Evolutionary conservation across 2,329 filamentous ascomycete genomes (phyloP).

Genomic region (Didymellaceae sp.): DNA sequence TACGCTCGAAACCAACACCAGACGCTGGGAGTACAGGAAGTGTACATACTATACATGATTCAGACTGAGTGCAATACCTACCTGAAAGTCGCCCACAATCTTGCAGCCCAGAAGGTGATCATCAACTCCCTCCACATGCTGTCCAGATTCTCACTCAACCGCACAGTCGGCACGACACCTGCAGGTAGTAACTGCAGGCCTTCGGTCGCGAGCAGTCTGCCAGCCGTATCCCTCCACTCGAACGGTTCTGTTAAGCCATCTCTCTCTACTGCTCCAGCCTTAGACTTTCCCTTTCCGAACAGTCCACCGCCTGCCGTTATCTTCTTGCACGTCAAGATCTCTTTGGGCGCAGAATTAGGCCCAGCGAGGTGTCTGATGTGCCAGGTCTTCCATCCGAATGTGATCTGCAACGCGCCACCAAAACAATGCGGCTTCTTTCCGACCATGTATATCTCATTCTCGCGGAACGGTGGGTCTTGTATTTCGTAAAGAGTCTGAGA

Average conservation of each 20-base stretch:
- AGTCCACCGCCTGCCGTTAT: constrained; percentile 10
- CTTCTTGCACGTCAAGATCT: constrained; percentile 26
- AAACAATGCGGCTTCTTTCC: constrained; percentile 24
- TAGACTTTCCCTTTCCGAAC: constrained; percentile 15
- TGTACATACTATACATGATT: neutral
- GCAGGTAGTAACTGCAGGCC: constrained; percentile 12
- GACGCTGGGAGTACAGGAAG: neutral
- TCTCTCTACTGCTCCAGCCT: constrained; percentile 8
- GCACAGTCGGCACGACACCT: constrained; percentile 22
- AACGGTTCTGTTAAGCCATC: constrained; percentile 12
- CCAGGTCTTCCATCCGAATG: constrained; percentile 21
- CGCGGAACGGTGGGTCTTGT: constrained; percentile 24
- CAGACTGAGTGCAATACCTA: neutral
- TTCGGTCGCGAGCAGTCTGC: constrained; percentile 26
- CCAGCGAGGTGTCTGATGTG: constrained; percentile 20
- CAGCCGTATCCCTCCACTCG: constrained; percentile 27
- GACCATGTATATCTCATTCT: constrained; percentile 24
- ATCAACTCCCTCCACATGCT: constrained; percentile 30
- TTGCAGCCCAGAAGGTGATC: constrained; percentile 23
- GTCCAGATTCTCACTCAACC: constrained; percentile 22
- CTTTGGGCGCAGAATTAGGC: constrained; percentile 12
- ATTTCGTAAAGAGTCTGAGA: constrained; percentile 25
- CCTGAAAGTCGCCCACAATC: constrained; percentile 18
- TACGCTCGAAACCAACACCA: neutral
- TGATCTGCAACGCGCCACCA: constrained; percentile 21